Evolutionary conservation across 306 rosid species (phyloP).

Genomic region (Malus sylvestris): DNA sequence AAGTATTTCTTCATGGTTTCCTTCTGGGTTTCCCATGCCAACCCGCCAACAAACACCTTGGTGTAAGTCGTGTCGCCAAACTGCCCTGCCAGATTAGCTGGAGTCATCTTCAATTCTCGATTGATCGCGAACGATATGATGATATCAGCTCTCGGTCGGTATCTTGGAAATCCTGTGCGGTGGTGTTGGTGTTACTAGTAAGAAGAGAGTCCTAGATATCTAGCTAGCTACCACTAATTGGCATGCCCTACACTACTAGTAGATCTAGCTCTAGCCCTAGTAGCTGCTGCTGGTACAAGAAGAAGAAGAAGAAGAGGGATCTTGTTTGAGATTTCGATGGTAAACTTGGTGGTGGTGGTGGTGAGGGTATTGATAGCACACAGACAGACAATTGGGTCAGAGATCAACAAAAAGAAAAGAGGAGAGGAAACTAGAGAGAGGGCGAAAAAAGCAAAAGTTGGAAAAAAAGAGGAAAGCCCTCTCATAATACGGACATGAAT

Average conservation of each 20-base stretch:
- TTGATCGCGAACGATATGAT: too few species aligned
- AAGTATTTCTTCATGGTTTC: constrained; percentile 96
- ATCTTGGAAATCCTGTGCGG: not conserved
- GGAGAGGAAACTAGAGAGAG: constrained; percentile 35
- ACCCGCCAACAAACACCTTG: constrained; percentile 92
- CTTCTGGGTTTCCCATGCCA: constrained; percentile 99
- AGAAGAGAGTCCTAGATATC: not conserved
- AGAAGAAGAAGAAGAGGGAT: constrained; percentile 24
- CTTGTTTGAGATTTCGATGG: constrained; percentile 18
- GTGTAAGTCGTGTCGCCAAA: constrained; percentile 97
- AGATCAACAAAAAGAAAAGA: constrained; percentile 30
- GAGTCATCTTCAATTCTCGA: constrained; percentile 41
- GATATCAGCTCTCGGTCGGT: not conserved
- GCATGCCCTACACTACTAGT: not conserved
- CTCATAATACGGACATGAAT: constrained; percentile 70
- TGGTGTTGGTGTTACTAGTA: not conserved
- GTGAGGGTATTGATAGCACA: constrained; percentile 7
- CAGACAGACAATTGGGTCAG: constrained; percentile 47
- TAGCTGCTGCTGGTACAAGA: not conserved
- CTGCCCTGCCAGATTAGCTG: constrained; percentile 64
- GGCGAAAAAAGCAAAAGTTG: constrained; percentile 35
- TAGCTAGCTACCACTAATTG: not conserved
- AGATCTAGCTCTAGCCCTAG: not conserved
- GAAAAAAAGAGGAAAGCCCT: constrained; percentile 18
- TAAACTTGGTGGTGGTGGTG: not conserved